Evolutionary conservation across 2,329 filamentous ascomycete species (phyloP), one percentile per base, ranked within the genome.

Genomic region (Knoxdaviesia proteae): DNA sequence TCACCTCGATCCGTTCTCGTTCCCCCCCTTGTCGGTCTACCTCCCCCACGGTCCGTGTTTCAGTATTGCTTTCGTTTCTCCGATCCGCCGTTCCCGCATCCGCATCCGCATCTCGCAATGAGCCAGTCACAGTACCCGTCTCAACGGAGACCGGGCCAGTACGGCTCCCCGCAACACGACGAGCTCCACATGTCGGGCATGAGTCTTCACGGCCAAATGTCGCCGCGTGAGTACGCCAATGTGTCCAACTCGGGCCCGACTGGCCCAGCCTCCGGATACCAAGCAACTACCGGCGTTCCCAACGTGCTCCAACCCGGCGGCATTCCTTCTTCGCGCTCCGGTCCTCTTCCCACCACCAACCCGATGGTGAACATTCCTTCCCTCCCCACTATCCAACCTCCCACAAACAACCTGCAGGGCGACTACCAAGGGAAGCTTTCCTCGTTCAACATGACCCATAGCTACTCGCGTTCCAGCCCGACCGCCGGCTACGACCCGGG

Each of bases 381-480:
- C 44, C 47, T 69, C 45, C 59, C 66, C 49, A 62, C 63, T 48
- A 62, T 71, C 57, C 63, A 64, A 7, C 48, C 53, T 55, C 48
- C 50, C 61, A 44, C 44, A 36, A 37, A 32, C 38, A 40, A 45
- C 33, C 36, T 20, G 29, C 36, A 38, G 29, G 41, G 38, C 42
- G 44, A 43, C 36, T 45, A 45, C 32, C 39, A 40, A 35, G 36
- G 34, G 36, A 40, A 45, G 33, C 37, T 37, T 9, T 31, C 38
- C 46, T 47, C 44, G 20, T 20, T 20, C 53, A 55, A 39, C 52
- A 53, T 42, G 10, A 45, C 46, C 37, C 83, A 88, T 56, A 72
- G 68, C 55, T 88, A 93, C 60, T 87, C 87, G 40, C 74, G 83
- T 52, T 90, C 84, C 45, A 94, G 84, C 58, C 84, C 86, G 41